Conservation (phyloP, 768 basidiomycete species). For the Lactarius vividus region DNA sequence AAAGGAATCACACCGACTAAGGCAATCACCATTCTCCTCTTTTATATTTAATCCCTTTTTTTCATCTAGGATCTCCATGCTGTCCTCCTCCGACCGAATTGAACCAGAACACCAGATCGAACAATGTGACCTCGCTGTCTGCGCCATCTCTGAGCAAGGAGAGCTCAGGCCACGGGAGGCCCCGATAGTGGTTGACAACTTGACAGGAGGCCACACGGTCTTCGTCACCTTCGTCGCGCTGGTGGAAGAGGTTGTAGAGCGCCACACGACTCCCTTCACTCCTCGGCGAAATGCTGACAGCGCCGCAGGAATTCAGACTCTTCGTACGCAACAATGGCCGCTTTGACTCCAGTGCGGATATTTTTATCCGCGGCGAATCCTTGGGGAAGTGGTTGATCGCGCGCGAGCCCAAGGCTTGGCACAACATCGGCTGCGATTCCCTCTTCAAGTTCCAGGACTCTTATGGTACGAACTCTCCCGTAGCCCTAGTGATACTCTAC, state of each 20-base stretch:
- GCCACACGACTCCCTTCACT: background rate
- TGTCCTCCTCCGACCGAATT: background rate
- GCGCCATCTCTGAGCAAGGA: conserved; percentile 6
- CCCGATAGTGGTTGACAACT: conserved; percentile 1
- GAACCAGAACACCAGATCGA: conserved; percentile 17
- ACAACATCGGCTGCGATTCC: conserved; percentile 14
- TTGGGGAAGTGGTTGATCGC: conserved; percentile 22
- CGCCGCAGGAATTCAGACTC: conserved; percentile 5
- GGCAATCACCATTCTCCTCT: background rate
- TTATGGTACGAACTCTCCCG: background rate
- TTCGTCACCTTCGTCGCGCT: conserved; percentile 12
- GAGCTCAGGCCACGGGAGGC: conserved; percentile 15
- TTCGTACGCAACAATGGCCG: conserved; percentile 14
- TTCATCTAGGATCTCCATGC: background rate
- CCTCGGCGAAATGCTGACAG: background rate
- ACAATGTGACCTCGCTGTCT: conserved; percentile 16
- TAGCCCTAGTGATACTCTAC: no score
- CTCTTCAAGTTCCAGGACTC: conserved; percentile 16
- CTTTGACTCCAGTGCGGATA: conserved; percentile 13
- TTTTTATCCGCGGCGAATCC: background rate
- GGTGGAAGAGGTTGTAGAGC: conserved; percentile 12
- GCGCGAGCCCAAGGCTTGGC: conserved; percentile 15
- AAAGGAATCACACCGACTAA: background rate
- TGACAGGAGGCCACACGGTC: conserved; percentile 4
- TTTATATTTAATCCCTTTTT: background rate